Evolutionary conservation across 75 land plant species (phyloP).

Genomic region (Sequoiadendron giganteum): DNA sequence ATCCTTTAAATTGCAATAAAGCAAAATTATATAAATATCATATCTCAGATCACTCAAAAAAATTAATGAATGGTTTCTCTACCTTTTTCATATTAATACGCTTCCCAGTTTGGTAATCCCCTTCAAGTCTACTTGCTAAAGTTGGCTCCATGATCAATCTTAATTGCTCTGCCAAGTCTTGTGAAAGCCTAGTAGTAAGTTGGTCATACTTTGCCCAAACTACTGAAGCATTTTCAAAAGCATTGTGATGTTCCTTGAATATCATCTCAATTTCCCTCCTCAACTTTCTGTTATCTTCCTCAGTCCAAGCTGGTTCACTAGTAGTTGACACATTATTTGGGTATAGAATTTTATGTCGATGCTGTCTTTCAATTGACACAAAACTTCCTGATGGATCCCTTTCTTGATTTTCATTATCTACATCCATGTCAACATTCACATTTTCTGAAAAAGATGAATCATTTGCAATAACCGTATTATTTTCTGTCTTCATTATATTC

Average conservation of each 20-base stretch:
- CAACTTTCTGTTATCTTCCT: slow-evolving; percentile 32
- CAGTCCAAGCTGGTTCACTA: slow-evolving; percentile 28
- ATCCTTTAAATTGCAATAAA: neutral
- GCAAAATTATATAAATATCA: neutral
- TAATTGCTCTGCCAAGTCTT: slow-evolving; percentile 92
- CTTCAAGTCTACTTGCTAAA: slow-evolving; percentile 91
- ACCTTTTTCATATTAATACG: slow-evolving; percentile 99
- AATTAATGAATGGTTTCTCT: neutral
- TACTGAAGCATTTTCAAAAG: slow-evolving; percentile 37
- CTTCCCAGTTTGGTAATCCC: slow-evolving; percentile 96
- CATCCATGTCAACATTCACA: slow-evolving; percentile 4
- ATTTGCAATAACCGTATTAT: neutral
- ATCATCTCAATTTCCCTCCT: slow-evolving; percentile 31
- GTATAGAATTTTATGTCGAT: neutral
- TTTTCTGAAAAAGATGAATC: neutral
- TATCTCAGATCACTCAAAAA: neutral
- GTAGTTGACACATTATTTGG: neutral
- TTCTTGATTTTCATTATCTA: neutral
- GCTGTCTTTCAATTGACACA: slow-evolving; percentile 31
- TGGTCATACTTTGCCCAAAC: slow-evolving; percentile 84
- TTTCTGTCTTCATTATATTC: neutral
- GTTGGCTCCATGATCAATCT: slow-evolving; percentile 97
- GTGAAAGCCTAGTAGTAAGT: slow-evolving; percentile 73
- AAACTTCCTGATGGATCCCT: slow-evolving; percentile 20
- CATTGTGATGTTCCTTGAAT: slow-evolving; percentile 23